Evolutionary conservation across 352 stramenopile species (phyloP).

Genomic region (Phytophthora fragariae): DNA sequence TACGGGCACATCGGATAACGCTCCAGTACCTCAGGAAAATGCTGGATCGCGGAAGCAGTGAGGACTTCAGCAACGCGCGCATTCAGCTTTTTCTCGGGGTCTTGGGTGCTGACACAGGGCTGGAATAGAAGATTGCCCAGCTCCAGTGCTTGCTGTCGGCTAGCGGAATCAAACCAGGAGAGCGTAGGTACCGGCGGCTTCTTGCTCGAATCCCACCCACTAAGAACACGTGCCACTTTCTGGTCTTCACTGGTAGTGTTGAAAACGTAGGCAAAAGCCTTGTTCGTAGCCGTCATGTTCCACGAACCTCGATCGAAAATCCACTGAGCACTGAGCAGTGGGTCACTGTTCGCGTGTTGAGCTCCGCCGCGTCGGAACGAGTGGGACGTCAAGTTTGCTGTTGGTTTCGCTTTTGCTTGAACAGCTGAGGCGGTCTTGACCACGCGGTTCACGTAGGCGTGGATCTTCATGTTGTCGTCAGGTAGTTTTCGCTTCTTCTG

Average conservation of each 20-base stretch:
- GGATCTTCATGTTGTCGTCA: conserved; percentile 8
- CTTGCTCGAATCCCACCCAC: too few species aligned
- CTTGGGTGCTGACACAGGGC: neutral
- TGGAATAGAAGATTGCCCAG: neutral
- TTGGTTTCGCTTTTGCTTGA: neutral
- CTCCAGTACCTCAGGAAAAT: neutral
- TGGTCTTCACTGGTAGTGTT: too few species aligned
- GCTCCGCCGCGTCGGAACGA: conserved; percentile 6
- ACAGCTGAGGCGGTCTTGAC: too few species aligned
- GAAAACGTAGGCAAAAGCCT: too few species aligned
- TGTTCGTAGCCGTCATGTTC: too few species aligned
- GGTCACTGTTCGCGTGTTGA: too few species aligned
- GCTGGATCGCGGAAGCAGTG: neutral
- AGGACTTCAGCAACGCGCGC: neutral
- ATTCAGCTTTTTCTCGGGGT: neutral
- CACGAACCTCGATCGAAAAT: too few species aligned
- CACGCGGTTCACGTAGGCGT: neutral
- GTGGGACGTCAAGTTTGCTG: neutral
- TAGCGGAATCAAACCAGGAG: too few species aligned
- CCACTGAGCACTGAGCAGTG: too few species aligned
- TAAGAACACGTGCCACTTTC: too few species aligned
- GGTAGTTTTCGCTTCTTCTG: neutral
- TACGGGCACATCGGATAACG: neutral
- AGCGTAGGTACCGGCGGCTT: too few species aligned
- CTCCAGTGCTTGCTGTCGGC: too few species aligned